Evolutionary conservation across 2,329 filamentous ascomycete species (phyloP), one percentile per base, ranked within the genome.

Genomic region (Fusarium praegraminearum): DNA sequence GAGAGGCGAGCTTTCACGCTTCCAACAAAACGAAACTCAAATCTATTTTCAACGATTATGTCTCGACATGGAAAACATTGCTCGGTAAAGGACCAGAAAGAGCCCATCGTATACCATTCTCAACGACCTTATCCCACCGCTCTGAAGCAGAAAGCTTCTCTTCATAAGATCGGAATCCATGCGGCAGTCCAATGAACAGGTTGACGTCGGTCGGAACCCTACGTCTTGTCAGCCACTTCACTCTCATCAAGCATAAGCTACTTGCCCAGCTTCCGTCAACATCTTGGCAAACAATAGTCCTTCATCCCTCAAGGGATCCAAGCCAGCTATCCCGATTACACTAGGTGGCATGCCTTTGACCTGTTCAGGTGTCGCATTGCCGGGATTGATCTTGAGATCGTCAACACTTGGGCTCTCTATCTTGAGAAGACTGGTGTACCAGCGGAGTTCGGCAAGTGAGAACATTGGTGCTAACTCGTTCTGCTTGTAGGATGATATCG

Each of bases 111-210:
- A 63, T 3, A 0, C 60, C 60, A n/a, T 43, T 28, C 1, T 57
- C 49, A 7, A 63, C 28, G 7, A 49, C 49, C 1, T 20, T 46
- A 33, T 63, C 60, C 60, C 60, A 63, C 1, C 47, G 26, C 15
- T 6, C 43, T 4, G 26, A 62, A 7, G 60, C 47, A 3, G 47
- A 47, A 13, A 63, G 7, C 0, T 13, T 62, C 5, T 63, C 49
- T 24, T 57, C 60, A 1, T 63, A 46, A 2, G 41, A 62, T 11
- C 60, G 15, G n/a, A 63, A 63, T 0, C 60, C 60, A 15, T 63
- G 60, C 0, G 60, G 60, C 0, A 63, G 18, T 5, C 60, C 60
- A 7, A 63, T 22, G 4, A 63, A 63, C 1, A 63, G 9, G 9
- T 44, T 63, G 0, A 33, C 2, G 7, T 63, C 58, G 4, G 36